A percentile compares a stretch with the other conserved stretches of the same genome.
Evolutionary conservation across 306 rosid species (phyloP).

Genomic region (Amphicarpaea edgeworthii): DNA sequence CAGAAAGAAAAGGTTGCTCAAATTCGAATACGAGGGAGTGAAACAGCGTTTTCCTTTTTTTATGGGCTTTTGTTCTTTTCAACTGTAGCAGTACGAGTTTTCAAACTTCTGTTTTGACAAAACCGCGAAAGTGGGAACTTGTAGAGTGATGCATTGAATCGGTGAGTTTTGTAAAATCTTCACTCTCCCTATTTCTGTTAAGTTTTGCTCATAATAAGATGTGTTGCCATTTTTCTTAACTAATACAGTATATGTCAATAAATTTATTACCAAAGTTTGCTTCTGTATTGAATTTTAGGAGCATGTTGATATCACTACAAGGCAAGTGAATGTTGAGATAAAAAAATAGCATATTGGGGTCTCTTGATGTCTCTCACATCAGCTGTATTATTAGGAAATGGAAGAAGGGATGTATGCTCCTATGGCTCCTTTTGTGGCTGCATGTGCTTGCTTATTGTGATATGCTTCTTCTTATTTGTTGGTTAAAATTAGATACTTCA

Average conservation of each 20-base stretch:
- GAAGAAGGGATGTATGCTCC: too few species aligned
- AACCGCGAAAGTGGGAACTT: background rate
- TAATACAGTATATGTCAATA: background rate
- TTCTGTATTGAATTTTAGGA: background rate
- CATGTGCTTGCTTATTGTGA: conserved; percentile 12
- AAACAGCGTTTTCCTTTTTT: background rate
- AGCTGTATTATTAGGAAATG: too few species aligned
- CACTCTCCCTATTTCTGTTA: background rate
- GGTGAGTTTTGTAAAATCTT: background rate
- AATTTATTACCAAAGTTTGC: background rate
- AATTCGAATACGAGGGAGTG: background rate
- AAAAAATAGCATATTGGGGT: too few species aligned
- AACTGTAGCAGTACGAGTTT: background rate
- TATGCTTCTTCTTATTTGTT: background rate
- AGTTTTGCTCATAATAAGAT: background rate
- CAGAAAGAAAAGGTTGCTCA: background rate
- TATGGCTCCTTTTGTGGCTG: background rate
- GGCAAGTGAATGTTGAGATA: too few species aligned
- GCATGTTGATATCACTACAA: background rate
- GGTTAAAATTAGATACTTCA: conserved; percentile 18
- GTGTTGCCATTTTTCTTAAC: background rate
- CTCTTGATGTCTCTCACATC: too few species aligned
- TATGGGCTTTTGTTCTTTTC: background rate
- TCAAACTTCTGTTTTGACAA: background rate
- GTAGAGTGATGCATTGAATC: background rate